Percentiles rank a stretch among this genome's conserved stretches.
phyloP scores from a whole-genome alignment of 129 eudicot genomes.

The Flaveria brownii region DNA sequence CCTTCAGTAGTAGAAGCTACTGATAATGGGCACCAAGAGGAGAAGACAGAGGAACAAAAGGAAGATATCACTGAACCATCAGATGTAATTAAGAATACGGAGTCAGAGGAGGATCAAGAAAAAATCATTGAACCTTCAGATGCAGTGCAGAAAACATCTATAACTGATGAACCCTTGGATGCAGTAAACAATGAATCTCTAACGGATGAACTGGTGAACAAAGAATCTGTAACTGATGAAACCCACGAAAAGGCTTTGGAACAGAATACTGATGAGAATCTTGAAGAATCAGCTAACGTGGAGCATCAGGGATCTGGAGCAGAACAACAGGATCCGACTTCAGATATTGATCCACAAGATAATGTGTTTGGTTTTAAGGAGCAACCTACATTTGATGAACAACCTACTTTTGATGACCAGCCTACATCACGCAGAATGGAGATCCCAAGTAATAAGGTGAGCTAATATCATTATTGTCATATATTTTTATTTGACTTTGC shows the following conservation, averaged over 20 bases:
- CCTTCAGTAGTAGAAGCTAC: conserved; percentile 25
- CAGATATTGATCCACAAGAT: conserved; percentile 39
- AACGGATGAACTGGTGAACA: background rate
- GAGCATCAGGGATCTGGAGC: conserved; percentile 35
- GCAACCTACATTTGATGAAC: conserved; percentile 33
- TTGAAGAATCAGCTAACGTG: conserved; percentile 35
- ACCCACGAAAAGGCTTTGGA: conserved; percentile 21
- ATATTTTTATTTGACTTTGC: background rate
- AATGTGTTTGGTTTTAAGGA: conserved; percentile 40
- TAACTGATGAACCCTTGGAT: conserved; percentile 29
- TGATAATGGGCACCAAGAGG: conserved; percentile 54
- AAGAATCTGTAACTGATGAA: conserved; percentile 33
- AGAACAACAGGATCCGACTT: conserved; percentile 36
- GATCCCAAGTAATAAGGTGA: conserved; percentile 82
- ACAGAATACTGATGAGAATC: conserved; percentile 33
- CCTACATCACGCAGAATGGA: conserved; percentile 68
- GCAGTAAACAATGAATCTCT: background rate
- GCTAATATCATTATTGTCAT: background rate
- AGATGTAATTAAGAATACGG: conserved; percentile 19
- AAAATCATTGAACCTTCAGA: conserved; percentile 34
- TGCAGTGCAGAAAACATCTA: conserved; percentile 27
- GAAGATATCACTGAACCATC: conserved; percentile 36
- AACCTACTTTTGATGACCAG: conserved; percentile 32
- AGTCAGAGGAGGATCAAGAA: conserved; percentile 36
- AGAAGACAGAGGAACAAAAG: conserved; percentile 38